phyloP scores from a whole-genome alignment of 345 rosid species.

The Eucalyptus regnans region DNA sequence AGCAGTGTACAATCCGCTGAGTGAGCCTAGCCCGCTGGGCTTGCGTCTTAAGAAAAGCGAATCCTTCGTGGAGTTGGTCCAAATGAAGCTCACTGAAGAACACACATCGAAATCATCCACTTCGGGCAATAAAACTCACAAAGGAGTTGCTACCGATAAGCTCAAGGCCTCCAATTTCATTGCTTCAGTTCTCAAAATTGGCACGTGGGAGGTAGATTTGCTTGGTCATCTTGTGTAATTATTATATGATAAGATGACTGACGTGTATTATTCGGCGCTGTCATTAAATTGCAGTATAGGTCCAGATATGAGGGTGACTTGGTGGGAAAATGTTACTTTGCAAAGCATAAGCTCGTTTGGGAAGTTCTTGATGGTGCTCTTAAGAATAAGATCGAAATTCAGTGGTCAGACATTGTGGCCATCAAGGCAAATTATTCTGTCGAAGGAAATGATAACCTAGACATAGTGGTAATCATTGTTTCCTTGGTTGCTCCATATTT shows the following conservation, averaged over 20 bases:
- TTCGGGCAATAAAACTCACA: slow-evolving; percentile 2
- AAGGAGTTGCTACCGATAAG: slow-evolving; percentile 19
- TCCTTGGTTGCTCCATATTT: background rate
- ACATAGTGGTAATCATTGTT: slow-evolving; percentile 38
- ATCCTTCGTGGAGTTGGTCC: slow-evolving; percentile 53
- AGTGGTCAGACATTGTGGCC: slow-evolving; percentile 68
- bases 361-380: slow-evolving; percentile 75
- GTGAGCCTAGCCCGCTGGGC: slow-evolving; percentile 65
- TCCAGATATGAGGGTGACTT: slow-evolving; percentile 66
- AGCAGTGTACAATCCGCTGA: slow-evolving; percentile 22
- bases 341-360: slow-evolving; percentile 75
- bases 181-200: slow-evolving; percentile 46
- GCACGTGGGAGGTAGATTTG: slow-evolving; percentile 59
- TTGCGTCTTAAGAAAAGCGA: slow-evolving; percentile 53
- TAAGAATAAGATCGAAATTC: slow-evolving; percentile 72
- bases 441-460: slow-evolving; percentile 34
- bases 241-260: background rate
- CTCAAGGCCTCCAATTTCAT: slow-evolving; percentile 67
- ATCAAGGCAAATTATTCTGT: slow-evolving; percentile 42
- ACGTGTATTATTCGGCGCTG: too few species aligned
- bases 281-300: slow-evolving; percentile 24
- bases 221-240: background rate
- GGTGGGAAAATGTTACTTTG: slow-evolving; percentile 72
- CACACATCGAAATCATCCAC: background rate
- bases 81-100: slow-evolving; percentile 46